Evolutionary conservation across 371 early-diverging fungal genomes (phyloP).

Genomic region (Apophysomyces ossiformis): DNA sequence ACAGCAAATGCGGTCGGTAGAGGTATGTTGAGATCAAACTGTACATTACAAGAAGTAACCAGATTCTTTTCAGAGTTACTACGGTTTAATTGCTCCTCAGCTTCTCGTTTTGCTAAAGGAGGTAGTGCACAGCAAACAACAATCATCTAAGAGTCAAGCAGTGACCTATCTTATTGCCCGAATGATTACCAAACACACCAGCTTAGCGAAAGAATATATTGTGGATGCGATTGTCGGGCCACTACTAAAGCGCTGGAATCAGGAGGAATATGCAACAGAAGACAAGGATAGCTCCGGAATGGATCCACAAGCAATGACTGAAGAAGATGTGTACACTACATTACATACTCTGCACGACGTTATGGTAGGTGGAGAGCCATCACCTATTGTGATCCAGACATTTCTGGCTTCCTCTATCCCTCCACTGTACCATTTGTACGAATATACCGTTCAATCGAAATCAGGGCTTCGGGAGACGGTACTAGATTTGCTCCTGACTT

Average conservation of each 20-base stretch:
- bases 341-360: slow-evolving; percentile 56
- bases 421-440: slow-evolving; percentile 66
- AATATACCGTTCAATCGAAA: slow-evolving; percentile 55
- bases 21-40: slow-evolving; percentile 24
- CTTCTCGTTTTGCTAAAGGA: slow-evolving; percentile 33
- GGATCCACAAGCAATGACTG: slow-evolving; percentile 47
- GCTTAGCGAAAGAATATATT: slow-evolving; percentile 54
- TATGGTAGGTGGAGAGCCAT: slow-evolving; percentile 70
- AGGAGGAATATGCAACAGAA: slow-evolving; percentile 21
- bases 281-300: slow-evolving; percentile 7
- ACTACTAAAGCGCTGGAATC: slow-evolving; percentile 38
- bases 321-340: slow-evolving; percentile 42
- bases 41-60: background rate
- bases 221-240: slow-evolving; percentile 55
- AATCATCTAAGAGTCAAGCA: slow-evolving; percentile 41
- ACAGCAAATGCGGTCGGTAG: slow-evolving; percentile 61
- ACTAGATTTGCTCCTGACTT: slow-evolving; percentile 55
- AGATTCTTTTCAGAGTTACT: slow-evolving; percentile 40
- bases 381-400: slow-evolving; percentile 58
- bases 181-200: slow-evolving; percentile 55
- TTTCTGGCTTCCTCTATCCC: slow-evolving; percentile 54
- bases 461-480: slow-evolving; percentile 54
- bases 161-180: slow-evolving; percentile 62
- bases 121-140: slow-evolving; percentile 18
- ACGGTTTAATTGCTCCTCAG: slow-evolving; percentile 63